Base-by-base conservation (phyloP, 495 filamentous ascomycete species). In the Jackrogersella minutella region DNA sequence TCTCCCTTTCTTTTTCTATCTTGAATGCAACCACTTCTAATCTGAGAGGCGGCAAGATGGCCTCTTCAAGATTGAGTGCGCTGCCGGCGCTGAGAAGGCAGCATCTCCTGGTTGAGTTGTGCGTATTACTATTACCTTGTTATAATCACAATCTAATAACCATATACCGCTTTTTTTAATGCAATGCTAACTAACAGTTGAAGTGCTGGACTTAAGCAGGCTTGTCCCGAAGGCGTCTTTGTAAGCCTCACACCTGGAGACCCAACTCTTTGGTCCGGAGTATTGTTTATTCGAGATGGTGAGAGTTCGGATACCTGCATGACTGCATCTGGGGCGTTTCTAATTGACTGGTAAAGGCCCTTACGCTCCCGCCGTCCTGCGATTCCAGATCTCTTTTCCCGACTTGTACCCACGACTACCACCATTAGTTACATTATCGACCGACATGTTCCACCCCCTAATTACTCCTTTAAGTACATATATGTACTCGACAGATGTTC, bases 371-470 rank as follows among this genome's bases (percentile, higher is more conserved):
- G 92, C 93, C 22, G 85, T 97, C 55, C 86, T 99, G 59, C 91
- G 93, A 56, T 97, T 97, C 79, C 88, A 91, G 62, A 87, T 99
- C 66, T 87, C 87, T 50, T 97, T 97, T 73, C 92, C 95, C 7
- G 79, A 88, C 64, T 81, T 82, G 22, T 97, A 97, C 72, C 95
- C 95, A 3, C 77, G 81, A 30, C 77, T 89, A 6, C 91, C 95
- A 37, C 95, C 95, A 5, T 81, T 92, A 3, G 87, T 99, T 47
- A 93, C 88, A 37, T 96, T 99, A 74, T 81, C 86, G 24, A 95
- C 90, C 40, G 94, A 97, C 67, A 88, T 97, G 52, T 99, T 97
- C 75, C 94, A 99, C 77, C 95, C 94, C 10, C 83, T 99, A 22
- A 87, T 98, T 70, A 90, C 93, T 2, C 92, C 94, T 16, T 82